Percentiles rank a stretch among this genome's conserved stretches.
These are phyloP conservation scores for Rhizophlyctis rosea DNA, from an alignment of 192 early-diverging fungal species.

Conservation along the genomic window DNA sequence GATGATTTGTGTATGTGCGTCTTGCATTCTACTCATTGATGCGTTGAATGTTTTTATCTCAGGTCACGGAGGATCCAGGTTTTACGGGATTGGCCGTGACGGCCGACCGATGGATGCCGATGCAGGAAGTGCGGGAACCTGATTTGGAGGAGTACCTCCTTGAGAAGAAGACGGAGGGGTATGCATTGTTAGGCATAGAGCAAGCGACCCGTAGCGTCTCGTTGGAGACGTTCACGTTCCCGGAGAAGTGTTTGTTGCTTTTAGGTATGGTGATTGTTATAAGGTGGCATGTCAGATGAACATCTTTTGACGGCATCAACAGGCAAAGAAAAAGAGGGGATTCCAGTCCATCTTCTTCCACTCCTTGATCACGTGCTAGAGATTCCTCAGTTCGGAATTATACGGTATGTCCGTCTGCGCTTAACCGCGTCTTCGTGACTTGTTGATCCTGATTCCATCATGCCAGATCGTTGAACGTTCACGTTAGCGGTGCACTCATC, in stretches of 20 bases:
- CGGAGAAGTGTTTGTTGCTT: constrained; percentile 48
- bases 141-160: constrained; percentile 41
- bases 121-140: constrained; percentile 34
- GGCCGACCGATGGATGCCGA: constrained; percentile 61
- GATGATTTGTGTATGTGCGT: no score
- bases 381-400: constrained; percentile 61
- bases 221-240: constrained; percentile 52
- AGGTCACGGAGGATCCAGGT: constrained; percentile 47
- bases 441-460: not conserved
- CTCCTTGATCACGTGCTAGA: constrained; percentile 54
- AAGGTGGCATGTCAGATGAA: not conserved
- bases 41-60: not conserved
- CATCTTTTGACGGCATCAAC: not conserved
- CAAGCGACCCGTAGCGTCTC: constrained; percentile 55
- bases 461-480: constrained; percentile 49
- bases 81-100: constrained; percentile 53
- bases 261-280: constrained; percentile 33
- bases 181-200: constrained; percentile 53
- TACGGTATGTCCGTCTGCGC: constrained; percentile 22
- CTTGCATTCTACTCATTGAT: not conserved
- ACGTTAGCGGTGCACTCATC: constrained; percentile 56
- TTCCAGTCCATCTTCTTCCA: constrained; percentile 50
- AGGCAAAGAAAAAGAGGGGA: constrained; percentile 53
- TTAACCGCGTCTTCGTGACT: not conserved
- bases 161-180: constrained; percentile 49